Base-by-base conservation (phyloP, 371 early-diverging fungal genomes). In the Rhizomucor miehei region DNA sequence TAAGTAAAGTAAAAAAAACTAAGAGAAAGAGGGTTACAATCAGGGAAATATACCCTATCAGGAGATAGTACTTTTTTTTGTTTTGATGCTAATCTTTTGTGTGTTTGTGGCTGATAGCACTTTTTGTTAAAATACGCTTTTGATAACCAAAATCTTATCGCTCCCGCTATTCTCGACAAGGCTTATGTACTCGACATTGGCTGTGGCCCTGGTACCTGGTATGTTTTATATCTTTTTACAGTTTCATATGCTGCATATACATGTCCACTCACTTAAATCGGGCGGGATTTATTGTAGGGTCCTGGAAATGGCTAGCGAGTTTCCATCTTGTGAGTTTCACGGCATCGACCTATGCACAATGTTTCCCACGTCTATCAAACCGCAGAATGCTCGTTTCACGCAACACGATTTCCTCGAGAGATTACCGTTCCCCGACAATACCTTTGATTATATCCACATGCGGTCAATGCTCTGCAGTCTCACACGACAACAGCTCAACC, bases 401-500 rank as follows among this genome's bases (percentile, higher is more conserved):
- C 65, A 73, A 19, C 76, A 79, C 39, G 67, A 82, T 41, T 56
- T 78, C 5, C 65, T 74, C 11, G 75, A 78, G 6, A 49, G 50
- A 2, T 54, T 85, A 23, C 79, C 85, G 2, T 85, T 74, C 63
- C 57, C 71, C 6, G 79, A 78, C 45, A 66, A 67, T 35, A 46
- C 62, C 25, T 79, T 85, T 58, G 85, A 85, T 52, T 85, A 69
- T 54, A 61, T 85, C 29, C 71, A 77, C 59, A 72, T 80, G 67
- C 68, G 83, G 24, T 46, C 66, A 46, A 70, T 82, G 55, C 48
- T 79, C 1, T 44, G 63, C 6, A 70, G 68, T 17, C 58, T 80
- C 45, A 71, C 78, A 5, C 62, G 62, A 0, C 60, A 66, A 14
- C 59, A 80, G 20, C 59, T 73, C 52, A 46, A 65, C 5, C 50